phyloP scores from a whole-genome alignment of 139 green algal species.

The Chlorella sorokiniana region DNA sequence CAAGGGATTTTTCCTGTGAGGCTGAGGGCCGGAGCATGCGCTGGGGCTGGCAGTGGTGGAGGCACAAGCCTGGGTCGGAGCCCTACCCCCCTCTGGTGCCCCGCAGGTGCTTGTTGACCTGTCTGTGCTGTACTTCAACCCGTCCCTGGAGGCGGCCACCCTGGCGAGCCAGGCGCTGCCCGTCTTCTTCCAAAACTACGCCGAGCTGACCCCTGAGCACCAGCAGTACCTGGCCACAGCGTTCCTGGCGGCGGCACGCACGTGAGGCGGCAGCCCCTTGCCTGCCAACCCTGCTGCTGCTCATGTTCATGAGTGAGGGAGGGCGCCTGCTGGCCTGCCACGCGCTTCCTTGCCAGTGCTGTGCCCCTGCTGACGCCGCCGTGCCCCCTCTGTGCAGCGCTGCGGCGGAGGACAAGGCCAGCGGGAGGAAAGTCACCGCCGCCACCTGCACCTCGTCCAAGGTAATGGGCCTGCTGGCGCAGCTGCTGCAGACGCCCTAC shows the following conservation, averaged over 20 bases:
- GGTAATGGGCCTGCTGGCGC: conserved; percentile 44
- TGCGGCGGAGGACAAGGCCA: conserved; percentile 25
- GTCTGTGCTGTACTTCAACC: conserved; percentile 54
- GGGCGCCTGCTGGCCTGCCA: not conserved
- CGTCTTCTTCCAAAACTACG: conserved; percentile 67
- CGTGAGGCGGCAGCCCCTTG: conserved; percentile 3
- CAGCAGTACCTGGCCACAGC: conserved; percentile 49
- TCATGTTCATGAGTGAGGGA: not conserved
- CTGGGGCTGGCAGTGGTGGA: not conserved
- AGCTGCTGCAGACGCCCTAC: conserved; percentile 46
- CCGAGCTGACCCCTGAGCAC: conserved; percentile 15
- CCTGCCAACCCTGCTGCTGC: not conserved
- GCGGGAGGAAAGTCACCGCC: conserved; percentile 5
- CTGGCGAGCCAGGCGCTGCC: conserved; percentile 56
- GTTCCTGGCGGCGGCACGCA: conserved; percentile 43
- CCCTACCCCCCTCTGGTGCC: no score
- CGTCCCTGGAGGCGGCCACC: conserved; percentile 32
- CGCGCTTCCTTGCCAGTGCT: not conserved
- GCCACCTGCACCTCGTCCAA: conserved; percentile 29
- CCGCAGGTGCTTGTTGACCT: conserved; percentile 49
- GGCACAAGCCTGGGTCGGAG: no score
- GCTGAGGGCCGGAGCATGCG: no score
- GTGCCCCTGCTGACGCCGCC: not conserved
- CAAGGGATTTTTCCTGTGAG: no score
- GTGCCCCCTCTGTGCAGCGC: conserved; percentile 8